A percentile compares a stretch with the other conserved stretches of the same genome.
Evolutionary conservation across 2,329 filamentous ascomycete genomes (phyloP).

Genomic region (Ilyonectria sp.): DNA sequence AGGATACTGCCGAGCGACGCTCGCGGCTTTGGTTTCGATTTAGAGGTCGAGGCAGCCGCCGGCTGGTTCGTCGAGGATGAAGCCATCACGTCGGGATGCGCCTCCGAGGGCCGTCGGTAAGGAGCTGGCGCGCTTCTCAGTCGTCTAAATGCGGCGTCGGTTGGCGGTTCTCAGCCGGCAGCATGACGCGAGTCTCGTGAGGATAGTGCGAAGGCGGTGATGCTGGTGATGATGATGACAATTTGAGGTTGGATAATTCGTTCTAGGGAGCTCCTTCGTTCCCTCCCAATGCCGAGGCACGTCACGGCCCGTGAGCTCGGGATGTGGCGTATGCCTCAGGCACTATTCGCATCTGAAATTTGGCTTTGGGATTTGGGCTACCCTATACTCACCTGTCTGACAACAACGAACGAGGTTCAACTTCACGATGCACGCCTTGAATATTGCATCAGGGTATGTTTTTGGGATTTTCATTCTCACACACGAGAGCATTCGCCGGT

Average conservation of each 20-base stretch:
- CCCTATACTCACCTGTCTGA: background rate
- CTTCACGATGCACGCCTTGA: background rate
- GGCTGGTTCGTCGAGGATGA: conserved; percentile 40
- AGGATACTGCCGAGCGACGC: conserved; percentile 58
- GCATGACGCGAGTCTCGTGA: conserved; percentile 24
- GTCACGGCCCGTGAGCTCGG: conserved; percentile 38
- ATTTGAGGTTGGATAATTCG: conserved; percentile 26
- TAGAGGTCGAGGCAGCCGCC: conserved; percentile 38
- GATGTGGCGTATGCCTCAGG: conserved; percentile 46
- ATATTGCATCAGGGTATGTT: no score
- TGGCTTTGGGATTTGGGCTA: background rate
- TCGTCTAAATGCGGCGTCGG: conserved; percentile 26
- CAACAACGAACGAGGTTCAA: background rate
- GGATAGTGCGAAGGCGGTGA: conserved; percentile 15
- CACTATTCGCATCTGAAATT: conserved; percentile 28
- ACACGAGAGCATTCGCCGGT: no score
- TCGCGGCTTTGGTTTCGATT: conserved; percentile 38
- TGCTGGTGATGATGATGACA: conserved; percentile 33
- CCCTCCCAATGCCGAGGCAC: conserved; percentile 44
- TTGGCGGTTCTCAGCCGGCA: background rate
- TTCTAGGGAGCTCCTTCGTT: conserved; percentile 25
- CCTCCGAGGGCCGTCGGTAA: conserved; percentile 20
- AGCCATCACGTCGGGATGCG: conserved; percentile 35
- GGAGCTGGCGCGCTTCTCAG: conserved; percentile 23
- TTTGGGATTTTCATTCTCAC: no score